Conservation (phyloP, 176 grass and related monocot genomes). For the Aegilops umbellulata region DNA sequence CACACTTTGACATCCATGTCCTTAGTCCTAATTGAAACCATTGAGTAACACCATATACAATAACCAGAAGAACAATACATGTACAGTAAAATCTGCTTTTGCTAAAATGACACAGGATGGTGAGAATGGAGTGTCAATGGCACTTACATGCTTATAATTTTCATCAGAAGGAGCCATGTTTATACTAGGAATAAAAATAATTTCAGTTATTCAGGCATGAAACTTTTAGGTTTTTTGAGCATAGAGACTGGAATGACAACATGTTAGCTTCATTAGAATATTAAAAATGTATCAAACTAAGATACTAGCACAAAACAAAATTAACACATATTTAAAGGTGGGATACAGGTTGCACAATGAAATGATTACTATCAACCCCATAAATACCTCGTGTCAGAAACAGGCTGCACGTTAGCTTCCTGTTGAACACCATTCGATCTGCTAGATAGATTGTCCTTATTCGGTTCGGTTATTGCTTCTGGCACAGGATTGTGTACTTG, state of each 20-base stretch:
- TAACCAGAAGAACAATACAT: background rate
- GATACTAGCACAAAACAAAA: background rate
- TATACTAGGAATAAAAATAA: background rate
- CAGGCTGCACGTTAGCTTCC: constrained; percentile 44
- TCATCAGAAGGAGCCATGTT: background rate
- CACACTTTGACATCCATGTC: background rate
- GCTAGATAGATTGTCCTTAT: constrained; percentile 36
- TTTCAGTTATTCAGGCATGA: background rate
- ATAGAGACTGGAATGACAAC: background rate
- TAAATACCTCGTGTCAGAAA: constrained; percentile 67
- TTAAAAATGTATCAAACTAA: background rate
- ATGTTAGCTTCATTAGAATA: background rate
- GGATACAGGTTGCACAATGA: background rate
- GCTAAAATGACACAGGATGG: constrained; percentile 3
- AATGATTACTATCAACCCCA: background rate
- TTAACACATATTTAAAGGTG: background rate
- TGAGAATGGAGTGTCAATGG: background rate
- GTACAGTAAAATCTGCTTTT: background rate
- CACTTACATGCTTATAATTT: background rate
- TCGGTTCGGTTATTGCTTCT: constrained; percentile 34
- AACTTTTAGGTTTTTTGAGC: constrained; percentile 1
- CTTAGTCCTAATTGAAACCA: background rate
- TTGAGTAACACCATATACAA: background rate
- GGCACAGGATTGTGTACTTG: constrained; percentile 41
- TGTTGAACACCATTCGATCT: constrained; percentile 40